Base-by-base conservation (phyloP, 2,329 filamentous ascomycete genomes). In the Diplodia sapinea region DNA sequence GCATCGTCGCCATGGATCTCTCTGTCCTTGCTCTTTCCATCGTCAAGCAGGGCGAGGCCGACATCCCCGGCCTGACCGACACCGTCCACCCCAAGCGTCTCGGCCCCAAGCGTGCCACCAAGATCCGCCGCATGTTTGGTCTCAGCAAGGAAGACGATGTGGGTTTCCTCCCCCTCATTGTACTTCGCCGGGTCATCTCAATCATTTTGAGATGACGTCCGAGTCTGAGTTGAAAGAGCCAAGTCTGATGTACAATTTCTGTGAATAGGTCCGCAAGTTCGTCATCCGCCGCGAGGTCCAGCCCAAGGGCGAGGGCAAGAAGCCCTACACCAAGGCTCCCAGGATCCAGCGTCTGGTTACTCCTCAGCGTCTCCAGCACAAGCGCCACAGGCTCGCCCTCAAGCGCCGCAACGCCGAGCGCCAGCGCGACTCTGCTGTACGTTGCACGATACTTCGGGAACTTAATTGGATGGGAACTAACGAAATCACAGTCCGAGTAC, bases 111-210 rank as follows among this genome's bases (percentile, higher is more conserved):
- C 92, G 95, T 81, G 95, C 95, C 82, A 97, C 93, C 87, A 99
- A 98, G 93, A 98, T 99, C 87, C 93, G 94, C 85, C 91, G 90
- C 83, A 99, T 99, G 91, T 99, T 98, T 88, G 90, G 93, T 87
- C 92, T 99, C 89, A 94, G 91, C 92, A 98, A 98, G 94, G 94
- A 98, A 91, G 95, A 99, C 88, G 95, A 99, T 92, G 94, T 98
- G 91, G 89, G 92, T 93, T 82, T 79, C 82, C 79, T 61, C 52
- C 65, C 65, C 55, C 56, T 66, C 43, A 52, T 67, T 56, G 65
- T 59, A 7, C 66, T 64, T 68, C 66, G 66, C 66, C 66, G 66
- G 57, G 51, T 81, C 81, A 82, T 63, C 59, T 63, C 79, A 78
- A 74, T 90, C 88, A 87, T 91, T 90, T 76, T 77, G 74, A 76